Evolutionary conservation across 192 early-diverging fungal genomes (phyloP).

Genomic region (Coemansia sp.): DNA sequence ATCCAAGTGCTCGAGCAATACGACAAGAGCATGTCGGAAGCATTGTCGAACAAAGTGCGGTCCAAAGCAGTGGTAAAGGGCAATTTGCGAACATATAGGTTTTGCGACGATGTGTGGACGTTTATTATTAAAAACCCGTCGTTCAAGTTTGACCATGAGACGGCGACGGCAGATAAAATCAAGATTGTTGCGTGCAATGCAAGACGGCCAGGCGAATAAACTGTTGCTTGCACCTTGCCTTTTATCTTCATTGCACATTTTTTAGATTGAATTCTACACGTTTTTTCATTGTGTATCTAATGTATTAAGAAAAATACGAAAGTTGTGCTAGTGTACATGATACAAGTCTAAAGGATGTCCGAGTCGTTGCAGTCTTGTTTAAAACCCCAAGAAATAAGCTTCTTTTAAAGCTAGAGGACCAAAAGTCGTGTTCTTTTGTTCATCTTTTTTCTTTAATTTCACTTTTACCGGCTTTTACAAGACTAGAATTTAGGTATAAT

Average conservation of each 20-base stretch:
- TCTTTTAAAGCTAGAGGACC: neutral
- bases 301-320: neutral
- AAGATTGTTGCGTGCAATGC: slow-evolving; percentile 95
- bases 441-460: neutral
- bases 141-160: slow-evolving; percentile 88
- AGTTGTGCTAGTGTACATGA: too few species aligned
- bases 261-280: neutral
- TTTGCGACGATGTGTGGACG: slow-evolving; percentile 98
- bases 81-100: slow-evolving; percentile 82
- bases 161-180: slow-evolving; percentile 79
- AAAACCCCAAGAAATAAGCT: neutral
- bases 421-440: neutral
- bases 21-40: slow-evolving; percentile 79
- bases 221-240: neutral
- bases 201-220: slow-evolving; percentile 66
- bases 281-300: neutral
- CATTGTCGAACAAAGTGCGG: slow-evolving; percentile 76
- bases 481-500: neutral
- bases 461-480: neutral
- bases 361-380: neutral
- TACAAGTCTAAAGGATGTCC: too few species aligned
- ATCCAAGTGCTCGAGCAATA: slow-evolving; percentile 85
- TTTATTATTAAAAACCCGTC: slow-evolving; percentile 82
- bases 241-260: neutral
- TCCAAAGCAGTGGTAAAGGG: slow-evolving; percentile 80